Base-by-base conservation (phyloP, 169 alveolate species). In the Plasmodium vivax region DNA sequence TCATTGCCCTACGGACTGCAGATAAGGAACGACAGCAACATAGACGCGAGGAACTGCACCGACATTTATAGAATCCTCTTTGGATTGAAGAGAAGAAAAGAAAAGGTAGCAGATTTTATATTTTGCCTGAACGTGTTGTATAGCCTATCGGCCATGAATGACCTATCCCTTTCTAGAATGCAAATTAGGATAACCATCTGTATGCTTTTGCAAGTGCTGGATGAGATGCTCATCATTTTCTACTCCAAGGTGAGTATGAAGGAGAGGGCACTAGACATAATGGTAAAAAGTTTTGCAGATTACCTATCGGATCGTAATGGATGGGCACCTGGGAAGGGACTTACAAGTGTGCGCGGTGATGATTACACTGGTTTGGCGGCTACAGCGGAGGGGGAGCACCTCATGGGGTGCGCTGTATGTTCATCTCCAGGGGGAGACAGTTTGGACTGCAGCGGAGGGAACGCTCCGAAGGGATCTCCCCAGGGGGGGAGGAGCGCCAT, bases 71-170 rank as follows among this genome's bases (percentile, higher is more conserved):
- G 95, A 19, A 34, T 92, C 23, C 34, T 92, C 34, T 19, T 92
- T n/a, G 92, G 79, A 32, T n/a, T 92, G 14, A 45, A 92, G 45
- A 82, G 12, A 34, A 92, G 95, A 72, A 92, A 82, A 68, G 92
- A 92, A 47, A 92, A 92, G 41, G 30, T 92, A 3, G 92, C 82
- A n/a, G 95, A 92, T 27, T 92, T 92, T 51, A 73, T 92, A n/a
- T 82, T 92, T 3, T 92, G 92, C 19, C 32, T 92, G 32, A 92
- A 92, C 47, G 56, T 92, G 7, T 30, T 92, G 56, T 92, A 92
- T 58, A 45, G 81, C 41, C 19, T 92, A 51, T 92, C 95, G 9
- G 75, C 12, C 7, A 82, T 45, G 73, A 56, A 41, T 32, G 68
- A 92, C 82, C 72, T 92, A 6, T 30, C 38, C 19, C 41, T 92